phyloP scores from a whole-genome alignment of 192 early-diverging fungal species.

The Coemansia sp. region DNA sequence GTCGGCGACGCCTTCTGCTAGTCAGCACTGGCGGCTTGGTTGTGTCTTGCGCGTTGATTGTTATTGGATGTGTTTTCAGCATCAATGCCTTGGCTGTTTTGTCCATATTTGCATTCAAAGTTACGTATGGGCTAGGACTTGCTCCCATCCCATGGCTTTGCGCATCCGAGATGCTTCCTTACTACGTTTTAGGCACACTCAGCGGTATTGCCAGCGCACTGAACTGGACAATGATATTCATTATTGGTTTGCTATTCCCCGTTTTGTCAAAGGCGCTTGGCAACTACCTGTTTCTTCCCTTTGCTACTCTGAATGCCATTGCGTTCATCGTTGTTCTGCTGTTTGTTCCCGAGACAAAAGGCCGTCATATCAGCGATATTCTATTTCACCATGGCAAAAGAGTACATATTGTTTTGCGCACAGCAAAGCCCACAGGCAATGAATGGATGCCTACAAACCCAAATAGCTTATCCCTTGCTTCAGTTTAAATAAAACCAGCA shows the following conservation, averaged over 20 bases:
- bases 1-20: constrained; percentile 63
- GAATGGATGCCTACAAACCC: too few species aligned
- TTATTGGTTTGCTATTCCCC: constrained; percentile 57
- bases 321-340: constrained; percentile 59
- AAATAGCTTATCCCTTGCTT: too few species aligned
- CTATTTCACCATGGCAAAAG: constrained; percentile 26
- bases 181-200: constrained; percentile 64
- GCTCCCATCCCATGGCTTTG: constrained; percentile 79
- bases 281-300: constrained; percentile 57
- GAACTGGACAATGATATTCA: constrained; percentile 67
- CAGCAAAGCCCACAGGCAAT: too few species aligned
- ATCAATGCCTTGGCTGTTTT: constrained; percentile 49
- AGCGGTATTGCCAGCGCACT: constrained; percentile 63
- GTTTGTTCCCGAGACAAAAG: constrained; percentile 77
- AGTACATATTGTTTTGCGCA: constrained; percentile 33
- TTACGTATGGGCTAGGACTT: constrained; percentile 68
- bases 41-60: constrained; percentile 53
- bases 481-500: too few species aligned
- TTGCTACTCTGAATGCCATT: constrained; percentile 55
- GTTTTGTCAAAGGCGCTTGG: constrained; percentile 27
- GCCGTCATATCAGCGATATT: constrained; percentile 62
- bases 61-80: constrained; percentile 53
- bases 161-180: constrained; percentile 71
- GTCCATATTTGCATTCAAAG: constrained; percentile 63
- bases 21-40: constrained; percentile 57